Evolutionary conservation across 768 basidiomycete species (phyloP).

Genomic region (Pilatotrama ljubarskyi): DNA sequence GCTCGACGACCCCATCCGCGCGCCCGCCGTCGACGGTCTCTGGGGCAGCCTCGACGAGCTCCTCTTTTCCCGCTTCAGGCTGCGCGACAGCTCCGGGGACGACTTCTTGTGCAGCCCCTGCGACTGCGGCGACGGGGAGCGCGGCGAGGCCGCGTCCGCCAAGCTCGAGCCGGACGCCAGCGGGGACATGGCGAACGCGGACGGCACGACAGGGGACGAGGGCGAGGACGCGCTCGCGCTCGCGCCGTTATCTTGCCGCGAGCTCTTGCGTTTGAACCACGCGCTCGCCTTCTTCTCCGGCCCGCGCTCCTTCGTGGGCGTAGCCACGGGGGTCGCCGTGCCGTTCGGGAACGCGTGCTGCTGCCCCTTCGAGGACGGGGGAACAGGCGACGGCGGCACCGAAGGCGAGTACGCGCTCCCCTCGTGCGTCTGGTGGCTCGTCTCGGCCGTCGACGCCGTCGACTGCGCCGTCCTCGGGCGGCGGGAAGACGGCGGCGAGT

Average conservation of each 20-base stretch:
- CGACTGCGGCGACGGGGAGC: background rate
- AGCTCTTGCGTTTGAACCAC: conserved; percentile 61
- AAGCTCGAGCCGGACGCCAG: conserved; percentile 16
- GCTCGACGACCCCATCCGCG: conserved; percentile 20
- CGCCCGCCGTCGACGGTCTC: conserved; percentile 46
- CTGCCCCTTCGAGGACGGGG: conserved; percentile 8
- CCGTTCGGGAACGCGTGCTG: conserved; percentile 29
- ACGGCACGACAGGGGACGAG: background rate
- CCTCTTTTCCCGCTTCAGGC: conserved; percentile 8
- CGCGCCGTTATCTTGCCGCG: conserved; percentile 25
- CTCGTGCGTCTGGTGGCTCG: conserved; percentile 31
- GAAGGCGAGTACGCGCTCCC: background rate
- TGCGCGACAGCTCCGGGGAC: conserved; percentile 21
- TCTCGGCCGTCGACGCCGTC: conserved; percentile 27
- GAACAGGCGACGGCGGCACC: conserved; percentile 21
- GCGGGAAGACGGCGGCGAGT: conserved; percentile 12
- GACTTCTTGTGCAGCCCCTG: conserved; percentile 26
- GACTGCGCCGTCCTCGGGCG: conserved; percentile 29
- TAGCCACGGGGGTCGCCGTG: conserved; percentile 10
- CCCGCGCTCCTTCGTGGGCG: conserved; percentile 22
- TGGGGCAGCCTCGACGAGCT: conserved; percentile 21
- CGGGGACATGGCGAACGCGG: conserved; percentile 8
- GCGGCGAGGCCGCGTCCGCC: background rate
- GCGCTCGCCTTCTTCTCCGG: conserved; percentile 42
- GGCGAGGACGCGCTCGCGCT: conserved; percentile 14